Base-by-base conservation (phyloP, 1,284 basidiomycete species). In the Trichosporon ovoides region DNA sequence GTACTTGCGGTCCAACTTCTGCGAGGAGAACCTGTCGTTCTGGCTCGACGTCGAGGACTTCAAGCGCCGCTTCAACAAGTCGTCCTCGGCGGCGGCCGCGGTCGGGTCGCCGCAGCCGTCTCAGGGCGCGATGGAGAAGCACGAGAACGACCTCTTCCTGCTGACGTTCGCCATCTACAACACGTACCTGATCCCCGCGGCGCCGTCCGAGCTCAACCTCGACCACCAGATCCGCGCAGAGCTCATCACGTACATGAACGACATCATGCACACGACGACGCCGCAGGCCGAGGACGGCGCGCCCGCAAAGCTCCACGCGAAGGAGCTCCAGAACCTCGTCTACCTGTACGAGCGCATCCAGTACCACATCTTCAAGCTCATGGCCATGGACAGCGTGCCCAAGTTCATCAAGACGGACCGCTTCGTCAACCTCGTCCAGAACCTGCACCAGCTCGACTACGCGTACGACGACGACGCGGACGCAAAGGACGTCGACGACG, bases 21-120 rank as follows among this genome's bases (percentile, higher is more conserved):
- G 93, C 80, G 95, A 98, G 74, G 95, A 98, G 82, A 98, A 98
- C 73, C 79, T 98, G 66, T 87, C 87, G 50, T 98, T 97, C 80
- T 98, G 93, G 89, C 77, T 98, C 56, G 96, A 98, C 70, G 95
- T 97, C 1, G 85, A 93, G 75, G 95, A 98, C 73, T 96, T 98
- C 81, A 94, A 93, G 80, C 84, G 88, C 67, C 87, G 93, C 69
- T 98, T 98, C 80, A 87, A 86, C 72, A 97, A 92, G 59, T 96
- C 95, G 0, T 94, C 89, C 5, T 92, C 88, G 67, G 91, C 95
- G 6, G 85, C 88, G 57, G 89, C 90, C 3, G 22, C 43, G 14
- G 7, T 6, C 14, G 11, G 11, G 13, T 46, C 57, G 34, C 86
- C 87, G 7, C 84, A 58, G 56, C 56, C 58, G n/a, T 55, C 58